A percentile compares a stretch with the other conserved stretches of the same genome.
These are phyloP conservation scores for Calocera viscosa DNA, from an alignment of 768 basidiomycete genomes.

Conservation along the genomic window DNA sequence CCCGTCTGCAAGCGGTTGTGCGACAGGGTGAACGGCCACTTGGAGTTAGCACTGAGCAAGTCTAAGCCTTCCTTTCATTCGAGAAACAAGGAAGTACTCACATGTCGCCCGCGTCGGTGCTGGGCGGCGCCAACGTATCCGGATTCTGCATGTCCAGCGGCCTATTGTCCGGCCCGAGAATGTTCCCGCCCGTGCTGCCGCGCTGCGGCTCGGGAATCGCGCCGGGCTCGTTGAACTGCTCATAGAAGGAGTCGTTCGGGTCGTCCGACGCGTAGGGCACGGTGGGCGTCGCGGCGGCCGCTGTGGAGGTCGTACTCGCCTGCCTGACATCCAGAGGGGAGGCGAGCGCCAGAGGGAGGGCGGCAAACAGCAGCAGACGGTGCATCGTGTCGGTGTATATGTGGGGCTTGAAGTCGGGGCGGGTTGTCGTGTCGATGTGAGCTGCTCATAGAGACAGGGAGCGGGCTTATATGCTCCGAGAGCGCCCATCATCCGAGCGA, in stretches of 20 bases:
- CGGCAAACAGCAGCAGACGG: background rate
- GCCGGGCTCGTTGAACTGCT: slow-evolving; percentile 15
- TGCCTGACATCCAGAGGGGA: background rate
- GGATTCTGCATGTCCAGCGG: slow-evolving; percentile 46
- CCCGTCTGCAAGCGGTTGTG: slow-evolving; percentile 48
- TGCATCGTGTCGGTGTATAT: background rate
- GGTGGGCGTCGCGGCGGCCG: slow-evolving; percentile 31
- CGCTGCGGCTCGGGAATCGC: background rate
- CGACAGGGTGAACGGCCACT: slow-evolving; percentile 53
- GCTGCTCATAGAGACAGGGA: too few relatives aligned
- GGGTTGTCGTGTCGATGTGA: background rate
- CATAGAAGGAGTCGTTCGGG: slow-evolving; percentile 37
- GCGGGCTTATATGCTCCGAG: too few relatives aligned
- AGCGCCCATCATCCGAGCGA: too few relatives aligned
- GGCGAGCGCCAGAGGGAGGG: background rate
- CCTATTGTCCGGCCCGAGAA: slow-evolving; percentile 48
- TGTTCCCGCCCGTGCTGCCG: slow-evolving; percentile 16
- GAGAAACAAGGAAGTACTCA: slow-evolving; percentile 17
- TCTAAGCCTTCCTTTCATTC: background rate
- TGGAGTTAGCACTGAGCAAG: slow-evolving; percentile 34
- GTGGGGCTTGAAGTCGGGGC: background rate
- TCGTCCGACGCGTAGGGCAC: slow-evolving; percentile 35
- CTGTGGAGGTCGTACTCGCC: slow-evolving; percentile 21
- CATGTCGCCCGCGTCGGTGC: slow-evolving; percentile 47
- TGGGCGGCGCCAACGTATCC: slow-evolving; percentile 47